Percentiles rank a stretch among this genome's conserved stretches.
These are phyloP conservation scores for Dalechampia spathulata DNA, from an alignment of 441 rosid species.

Conservation along the genomic window DNA sequence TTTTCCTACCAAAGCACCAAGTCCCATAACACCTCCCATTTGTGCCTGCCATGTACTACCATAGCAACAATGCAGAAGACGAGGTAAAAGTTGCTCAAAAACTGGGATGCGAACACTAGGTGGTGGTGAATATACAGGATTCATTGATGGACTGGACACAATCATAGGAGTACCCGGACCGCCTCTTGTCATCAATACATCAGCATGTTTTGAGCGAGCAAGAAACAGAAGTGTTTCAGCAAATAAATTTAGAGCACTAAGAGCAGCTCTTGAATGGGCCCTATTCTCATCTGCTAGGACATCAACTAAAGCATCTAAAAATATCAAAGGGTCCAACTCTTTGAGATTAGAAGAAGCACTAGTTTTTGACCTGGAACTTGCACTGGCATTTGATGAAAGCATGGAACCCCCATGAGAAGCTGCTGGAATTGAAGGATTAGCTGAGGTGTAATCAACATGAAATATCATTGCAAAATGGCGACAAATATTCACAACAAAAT, in stretches of 20 bases:
- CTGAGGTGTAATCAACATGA: constrained; percentile 53
- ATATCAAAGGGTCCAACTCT: constrained; percentile 83
- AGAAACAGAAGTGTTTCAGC: constrained; percentile 87
- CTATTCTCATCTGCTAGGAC: constrained; percentile 92
- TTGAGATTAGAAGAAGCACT: constrained; percentile 54
- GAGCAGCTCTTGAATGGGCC: constrained; percentile 87
- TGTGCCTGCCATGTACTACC: constrained; percentile 98
- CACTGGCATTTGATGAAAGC: constrained; percentile 41
- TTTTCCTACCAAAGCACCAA: constrained; percentile 95
- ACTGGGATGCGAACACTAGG: constrained; percentile 87
- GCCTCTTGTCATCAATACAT: constrained; percentile 66
- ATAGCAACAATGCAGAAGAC: constrained; percentile 94
- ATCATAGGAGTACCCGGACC: constrained; percentile 91
- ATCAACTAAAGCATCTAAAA: constrained; percentile 92
- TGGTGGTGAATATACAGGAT: constrained; percentile 94
- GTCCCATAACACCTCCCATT: constrained; percentile 99
- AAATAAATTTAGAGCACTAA: constrained; percentile 71
- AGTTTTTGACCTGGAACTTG: constrained; percentile 51
- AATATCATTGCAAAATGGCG: constrained; percentile 95
- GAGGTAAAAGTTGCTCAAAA: constrained; percentile 97
- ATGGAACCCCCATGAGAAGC: constrained; percentile 44
- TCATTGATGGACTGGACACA: constrained; percentile 98
- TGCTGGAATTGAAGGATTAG: constrained; percentile 40
- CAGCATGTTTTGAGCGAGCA: constrained; percentile 86
- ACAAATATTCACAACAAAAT: constrained; percentile 75